Evolutionary conservation across 2,329 filamentous ascomycete genomes (phyloP).

Genomic region (Stagonosporopsis rhizophila): DNA sequence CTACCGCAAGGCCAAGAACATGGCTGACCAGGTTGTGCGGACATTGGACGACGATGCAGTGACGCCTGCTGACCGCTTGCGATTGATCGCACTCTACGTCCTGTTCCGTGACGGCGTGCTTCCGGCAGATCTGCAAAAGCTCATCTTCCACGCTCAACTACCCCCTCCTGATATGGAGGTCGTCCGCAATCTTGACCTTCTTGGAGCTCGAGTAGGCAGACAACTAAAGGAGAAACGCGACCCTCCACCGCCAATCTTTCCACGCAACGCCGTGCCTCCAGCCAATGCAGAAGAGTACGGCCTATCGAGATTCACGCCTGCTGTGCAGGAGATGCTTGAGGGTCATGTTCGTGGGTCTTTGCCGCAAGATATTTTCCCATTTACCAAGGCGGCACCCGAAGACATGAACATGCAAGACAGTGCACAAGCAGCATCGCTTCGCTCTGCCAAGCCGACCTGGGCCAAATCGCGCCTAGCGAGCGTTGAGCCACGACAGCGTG

Average conservation of each 20-base stretch:
- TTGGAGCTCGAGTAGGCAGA: conserved; percentile 76
- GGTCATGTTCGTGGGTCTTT: conserved; percentile 58
- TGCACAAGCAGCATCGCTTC: conserved; percentile 69
- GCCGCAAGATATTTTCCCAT: conserved; percentile 55
- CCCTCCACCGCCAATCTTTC: conserved; percentile 72
- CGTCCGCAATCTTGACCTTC: conserved; percentile 78
- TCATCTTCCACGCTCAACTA: conserved; percentile 82
- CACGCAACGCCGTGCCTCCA: conserved; percentile 64
- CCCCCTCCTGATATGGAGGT: conserved; percentile 75
- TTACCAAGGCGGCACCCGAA: conserved; percentile 65
- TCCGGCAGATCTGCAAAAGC: conserved; percentile 79
- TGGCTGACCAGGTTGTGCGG: conserved; percentile 83
- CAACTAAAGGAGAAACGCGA: conserved; percentile 80
- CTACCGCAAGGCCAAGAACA: conserved; percentile 85
- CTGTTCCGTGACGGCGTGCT: conserved; percentile 88
- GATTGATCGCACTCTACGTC: conserved; percentile 84
- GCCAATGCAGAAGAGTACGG: conserved; percentile 74
- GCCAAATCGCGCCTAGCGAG: conserved; percentile 78
- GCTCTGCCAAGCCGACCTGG: conserved; percentile 94
- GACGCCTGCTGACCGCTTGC: conserved; percentile 74
- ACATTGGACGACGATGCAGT: conserved; percentile 87
- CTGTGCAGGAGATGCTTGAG: conserved; percentile 83
- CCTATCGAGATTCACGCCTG: conserved; percentile 86
- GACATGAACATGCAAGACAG: conserved; percentile 63
- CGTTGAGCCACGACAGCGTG: conserved; percentile 83